These are phyloP conservation scores for Phytophthora palmivora DNA, from an alignment of 352 stramenopile species.

Conservation along the genomic window DNA sequence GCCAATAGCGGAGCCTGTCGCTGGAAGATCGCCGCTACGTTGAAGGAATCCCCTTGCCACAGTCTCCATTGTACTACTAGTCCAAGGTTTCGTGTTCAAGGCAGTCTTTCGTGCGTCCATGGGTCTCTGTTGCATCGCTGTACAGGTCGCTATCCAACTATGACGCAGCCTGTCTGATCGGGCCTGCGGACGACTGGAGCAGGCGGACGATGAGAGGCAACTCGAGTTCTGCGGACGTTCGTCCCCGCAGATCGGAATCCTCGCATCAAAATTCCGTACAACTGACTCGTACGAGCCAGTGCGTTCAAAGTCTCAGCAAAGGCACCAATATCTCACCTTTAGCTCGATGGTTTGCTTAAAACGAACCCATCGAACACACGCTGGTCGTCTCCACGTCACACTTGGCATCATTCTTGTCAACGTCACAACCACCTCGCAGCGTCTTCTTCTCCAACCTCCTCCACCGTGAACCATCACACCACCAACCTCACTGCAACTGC, in stretches of 20 bases:
- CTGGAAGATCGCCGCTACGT: slow-evolving; percentile 17
- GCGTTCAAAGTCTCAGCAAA: not conserved
- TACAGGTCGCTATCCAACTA: slow-evolving; percentile 24
- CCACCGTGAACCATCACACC: not conserved
- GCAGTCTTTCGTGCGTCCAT: slow-evolving; percentile 8
- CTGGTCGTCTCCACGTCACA: slow-evolving; percentile 11
- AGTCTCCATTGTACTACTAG: too few species aligned
- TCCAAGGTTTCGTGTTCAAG: not conserved
- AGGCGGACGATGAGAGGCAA: slow-evolving; percentile 13
- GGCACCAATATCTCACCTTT: not conserved
- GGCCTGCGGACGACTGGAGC: too few species aligned
- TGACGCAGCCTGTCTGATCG: slow-evolving; percentile 29
- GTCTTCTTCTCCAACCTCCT: not conserved
- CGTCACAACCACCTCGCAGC: slow-evolving; percentile 10
- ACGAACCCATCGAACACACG: slow-evolving; percentile 28
- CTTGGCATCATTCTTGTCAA: slow-evolving; percentile 16
- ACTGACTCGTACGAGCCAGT: not conserved
- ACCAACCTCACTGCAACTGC: not conserved
- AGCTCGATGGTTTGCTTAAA: slow-evolving; percentile 17
- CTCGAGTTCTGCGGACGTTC: slow-evolving; percentile 36
- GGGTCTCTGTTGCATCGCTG: slow-evolving; percentile 10
- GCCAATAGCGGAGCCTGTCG: not conserved
- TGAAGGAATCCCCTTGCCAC: slow-evolving; percentile 12
- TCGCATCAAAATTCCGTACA: slow-evolving; percentile 18
- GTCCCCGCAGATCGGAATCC: slow-evolving; percentile 20